Percentiles rank a stretch among this genome's conserved stretches.
Evolutionary conservation across 1,139 yeast species (phyloP).

Genomic region (Pichia sp.): DNA sequence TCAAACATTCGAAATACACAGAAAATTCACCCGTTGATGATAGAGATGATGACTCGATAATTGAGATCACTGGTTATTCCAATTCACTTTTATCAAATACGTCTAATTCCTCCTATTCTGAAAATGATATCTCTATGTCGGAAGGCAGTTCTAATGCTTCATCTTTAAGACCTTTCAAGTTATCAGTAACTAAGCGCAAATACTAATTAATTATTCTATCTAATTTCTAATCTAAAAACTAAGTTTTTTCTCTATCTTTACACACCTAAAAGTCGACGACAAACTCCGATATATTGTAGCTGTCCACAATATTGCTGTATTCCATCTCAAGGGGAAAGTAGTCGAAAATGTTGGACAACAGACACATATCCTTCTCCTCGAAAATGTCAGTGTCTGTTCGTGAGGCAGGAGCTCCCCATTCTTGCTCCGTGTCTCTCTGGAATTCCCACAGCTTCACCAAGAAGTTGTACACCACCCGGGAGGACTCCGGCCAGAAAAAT

Average conservation of each 20-base stretch:
- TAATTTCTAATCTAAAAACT: no score
- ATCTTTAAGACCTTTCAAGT: conserved; percentile 12
- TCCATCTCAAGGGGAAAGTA: background rate
- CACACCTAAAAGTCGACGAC: no score
- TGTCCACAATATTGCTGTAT: background rate
- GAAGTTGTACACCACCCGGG: background rate
- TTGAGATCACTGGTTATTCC: conserved; percentile 17
- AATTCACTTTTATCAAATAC: conserved; percentile 8
- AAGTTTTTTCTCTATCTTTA: no score
- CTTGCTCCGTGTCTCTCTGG: background rate
- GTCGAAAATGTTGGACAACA: background rate
- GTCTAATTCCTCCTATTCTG: conserved; percentile 15
- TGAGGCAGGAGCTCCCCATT: background rate
- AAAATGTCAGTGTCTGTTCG: background rate
- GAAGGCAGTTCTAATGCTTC: background rate
- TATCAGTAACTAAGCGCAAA: background rate
- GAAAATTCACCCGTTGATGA: background rate
- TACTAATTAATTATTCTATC: background rate
- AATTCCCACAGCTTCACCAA: background rate
- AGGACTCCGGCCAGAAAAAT: background rate
- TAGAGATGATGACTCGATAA: conserved; percentile 10
- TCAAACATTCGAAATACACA: background rate
- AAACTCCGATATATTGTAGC: no score
- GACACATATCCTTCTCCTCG: background rate
- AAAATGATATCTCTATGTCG: conserved; percentile 7